These are phyloP conservation scores for Pythium rishiriense DNA, from an alignment of 352 stramenopile genomes.

Conservation along the genomic window DNA sequence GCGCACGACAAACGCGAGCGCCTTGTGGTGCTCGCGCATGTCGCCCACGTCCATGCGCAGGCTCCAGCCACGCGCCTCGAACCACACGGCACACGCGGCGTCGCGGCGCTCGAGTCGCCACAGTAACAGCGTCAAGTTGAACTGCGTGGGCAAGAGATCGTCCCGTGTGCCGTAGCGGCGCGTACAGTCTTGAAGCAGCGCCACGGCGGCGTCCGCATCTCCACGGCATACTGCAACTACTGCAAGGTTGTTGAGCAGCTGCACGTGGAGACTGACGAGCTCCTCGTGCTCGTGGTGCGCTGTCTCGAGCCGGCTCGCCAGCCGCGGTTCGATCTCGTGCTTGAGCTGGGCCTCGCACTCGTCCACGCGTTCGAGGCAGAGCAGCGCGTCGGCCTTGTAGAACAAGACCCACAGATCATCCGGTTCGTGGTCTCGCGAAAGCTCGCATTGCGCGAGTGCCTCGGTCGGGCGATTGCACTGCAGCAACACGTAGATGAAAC, in stretches of 20 bases:
- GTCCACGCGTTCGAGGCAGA: constrained; percentile 72
- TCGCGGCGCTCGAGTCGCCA: constrained; percentile 55
- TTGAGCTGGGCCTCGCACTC: constrained; percentile 54
- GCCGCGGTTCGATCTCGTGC: constrained; percentile 31
- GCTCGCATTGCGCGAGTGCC: constrained; percentile 46
- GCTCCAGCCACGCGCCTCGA: constrained; percentile 60
- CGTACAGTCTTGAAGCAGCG: constrained; percentile 44
- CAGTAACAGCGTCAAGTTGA: constrained; percentile 79
- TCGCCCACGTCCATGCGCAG: constrained; percentile 34
- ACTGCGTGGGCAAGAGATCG: constrained; percentile 42
- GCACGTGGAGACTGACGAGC: constrained; percentile 41
- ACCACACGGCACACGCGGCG: constrained; percentile 62
- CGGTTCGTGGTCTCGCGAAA: neutral
- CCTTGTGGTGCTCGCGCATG: constrained; percentile 26
- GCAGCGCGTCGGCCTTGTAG: constrained; percentile 73
- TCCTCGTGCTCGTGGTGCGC: constrained; percentile 21
- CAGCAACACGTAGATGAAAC: constrained; percentile 64
- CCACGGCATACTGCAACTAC: constrained; percentile 44
- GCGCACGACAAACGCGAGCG: constrained; percentile 16
- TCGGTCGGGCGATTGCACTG: constrained; percentile 55
- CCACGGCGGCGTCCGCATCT: constrained; percentile 39
- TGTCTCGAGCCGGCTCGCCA: constrained; percentile 6
- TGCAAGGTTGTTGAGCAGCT: constrained; percentile 80
- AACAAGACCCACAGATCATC: constrained; percentile 34
- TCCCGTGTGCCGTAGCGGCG: constrained; percentile 35